Evolutionary conservation across 208 protist species (phyloP), one percentile per base, ranked within the genome.

Genomic region (Crithidia acanthocephali): DNA sequence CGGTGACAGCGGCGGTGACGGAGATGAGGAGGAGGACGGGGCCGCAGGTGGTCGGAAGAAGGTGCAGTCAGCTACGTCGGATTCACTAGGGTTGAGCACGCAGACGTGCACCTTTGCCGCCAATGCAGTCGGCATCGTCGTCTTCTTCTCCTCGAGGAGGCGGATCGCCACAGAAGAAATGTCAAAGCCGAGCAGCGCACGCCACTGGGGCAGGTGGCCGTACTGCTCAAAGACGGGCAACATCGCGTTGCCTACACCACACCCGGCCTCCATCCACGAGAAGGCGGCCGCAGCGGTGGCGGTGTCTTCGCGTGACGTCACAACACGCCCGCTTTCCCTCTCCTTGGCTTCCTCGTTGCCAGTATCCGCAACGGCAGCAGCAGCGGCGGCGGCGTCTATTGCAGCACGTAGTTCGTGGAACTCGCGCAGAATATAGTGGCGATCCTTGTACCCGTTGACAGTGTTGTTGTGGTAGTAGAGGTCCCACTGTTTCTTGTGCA

Each of bases 201-300:
- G 73, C 83, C 95, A 94, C 30, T 76, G 79, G 20, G 73, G 47
- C 18, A 97, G 67, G 52, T 90, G 51, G 8, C 91, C 84, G 62
- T 94, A 93, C 61, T 91, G 76, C 28, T 91, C 76, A 16, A 98
- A 78, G 51, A 98, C 68, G 8, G 97, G 95, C 47, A 98, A 76
- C 58, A 97, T 83, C 2, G 97, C 93, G 65, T 98, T 98, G 11
- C 97, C 97, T 33, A 98, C 97, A n/a, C 97, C 97, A 82, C 97
- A 98, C 10, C 97, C 97, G 4, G 89, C 85, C 74, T 98, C 95
- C 81, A 98, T 86, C 86, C 88, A 94, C 25, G 79, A 67, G 48
- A 88, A 88, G 15, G 62, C 37, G 9, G 55, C 13, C 8, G 47
- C 48, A 16, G 25, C 55, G 23, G 27, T 37, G 18, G n/a, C 18